A percentile compares a stretch with the other conserved stretches of the same genome.
Evolutionary conservation across 345 rosid genomes (phyloP).

Genomic region (Euclidium syriacum): DNA sequence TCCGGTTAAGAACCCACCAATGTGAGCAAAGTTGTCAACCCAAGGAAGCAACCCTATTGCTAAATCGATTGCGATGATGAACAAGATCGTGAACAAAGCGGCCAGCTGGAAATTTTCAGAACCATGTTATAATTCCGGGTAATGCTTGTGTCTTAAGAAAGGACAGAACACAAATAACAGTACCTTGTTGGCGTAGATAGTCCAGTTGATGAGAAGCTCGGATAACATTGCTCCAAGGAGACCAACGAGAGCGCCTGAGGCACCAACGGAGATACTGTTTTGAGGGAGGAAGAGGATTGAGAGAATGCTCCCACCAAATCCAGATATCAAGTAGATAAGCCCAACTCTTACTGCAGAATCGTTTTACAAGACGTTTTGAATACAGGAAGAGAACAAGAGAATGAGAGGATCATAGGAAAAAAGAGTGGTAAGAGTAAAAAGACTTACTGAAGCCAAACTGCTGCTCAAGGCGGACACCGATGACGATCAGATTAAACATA

Average conservation of each 20-base stretch:
- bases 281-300: slow-evolving; percentile 64
- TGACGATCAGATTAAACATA: slow-evolving; percentile 62
- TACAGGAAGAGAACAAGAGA: not conserved
- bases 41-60: slow-evolving; percentile 87
- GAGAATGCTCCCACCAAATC: slow-evolving; percentile 74
- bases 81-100: slow-evolving; percentile 51
- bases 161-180: not conserved
- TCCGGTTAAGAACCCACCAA: slow-evolving; percentile 76
- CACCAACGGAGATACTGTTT: slow-evolving; percentile 79
- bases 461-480: slow-evolving; percentile 87
- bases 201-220: slow-evolving; percentile 95
- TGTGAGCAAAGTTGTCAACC: slow-evolving; percentile 91
- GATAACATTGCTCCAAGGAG: slow-evolving; percentile 94
- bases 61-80: slow-evolving; percentile 58
- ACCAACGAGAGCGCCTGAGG: slow-evolving; percentile 97
- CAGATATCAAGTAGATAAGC: slow-evolving; percentile 64
- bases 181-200: slow-evolving; percentile 85
- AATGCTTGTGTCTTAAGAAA: not conserved
- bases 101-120: slow-evolving; percentile 38
- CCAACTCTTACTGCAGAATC: slow-evolving; percentile 59
- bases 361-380: not conserved
- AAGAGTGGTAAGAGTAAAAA: not conserved
- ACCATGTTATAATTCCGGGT: not conserved
- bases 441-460: slow-evolving; percentile 84
- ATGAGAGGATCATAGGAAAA: not conserved